A percentile compares a stretch with the other conserved stretches of the same genome.
Conservation (phyloP, 2,329 filamentous ascomycete species). For the Verticillium nubilum region DNA sequence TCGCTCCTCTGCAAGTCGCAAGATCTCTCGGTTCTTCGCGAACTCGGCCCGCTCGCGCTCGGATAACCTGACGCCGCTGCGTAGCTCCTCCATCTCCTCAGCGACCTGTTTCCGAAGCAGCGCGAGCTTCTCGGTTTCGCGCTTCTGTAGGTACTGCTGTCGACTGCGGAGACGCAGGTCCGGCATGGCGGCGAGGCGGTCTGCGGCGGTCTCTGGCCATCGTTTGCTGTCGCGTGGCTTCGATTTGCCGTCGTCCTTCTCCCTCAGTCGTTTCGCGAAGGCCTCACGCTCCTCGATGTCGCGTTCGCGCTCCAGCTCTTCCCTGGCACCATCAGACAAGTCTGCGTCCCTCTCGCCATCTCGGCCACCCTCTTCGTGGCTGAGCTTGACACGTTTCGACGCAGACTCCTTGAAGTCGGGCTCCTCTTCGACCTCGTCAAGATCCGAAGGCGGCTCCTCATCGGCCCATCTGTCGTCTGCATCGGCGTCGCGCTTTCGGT, state of each 20-base stretch:
- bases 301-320: constrained; percentile 53
- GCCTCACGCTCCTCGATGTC: constrained; percentile 74
- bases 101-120: constrained; percentile 85
- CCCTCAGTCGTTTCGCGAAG: constrained; percentile 69
- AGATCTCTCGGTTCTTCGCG: constrained; percentile 76
- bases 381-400: constrained; percentile 63
- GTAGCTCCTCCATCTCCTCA: constrained; percentile 78
- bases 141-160: constrained; percentile 90
- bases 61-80: constrained; percentile 69
- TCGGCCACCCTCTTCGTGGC: constrained; percentile 42
- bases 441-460: constrained; percentile 52
- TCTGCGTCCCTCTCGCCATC: constrained; percentile 27
- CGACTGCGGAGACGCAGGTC: constrained; percentile 79
- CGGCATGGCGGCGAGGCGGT: constrained; percentile 66
- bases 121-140: constrained; percentile 78
- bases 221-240: constrained; percentile 59
- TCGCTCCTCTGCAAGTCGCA: constrained; percentile 78
- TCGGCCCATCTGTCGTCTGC: constrained; percentile 74
- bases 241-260: constrained; percentile 64
- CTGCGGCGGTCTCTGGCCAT: constrained; percentile 57
- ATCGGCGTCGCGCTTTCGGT: constrained; percentile 33
- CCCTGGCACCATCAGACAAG: constrained; percentile 54
- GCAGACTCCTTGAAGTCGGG: constrained; percentile 63
- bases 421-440: constrained; percentile 39
- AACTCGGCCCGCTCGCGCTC: constrained; percentile 83